A percentile compares a stretch with the other conserved stretches of the same genome.
phyloP scores from a whole-genome alignment of 2,329 filamentous ascomycete genomes.

The Penicillium sp. region DNA sequence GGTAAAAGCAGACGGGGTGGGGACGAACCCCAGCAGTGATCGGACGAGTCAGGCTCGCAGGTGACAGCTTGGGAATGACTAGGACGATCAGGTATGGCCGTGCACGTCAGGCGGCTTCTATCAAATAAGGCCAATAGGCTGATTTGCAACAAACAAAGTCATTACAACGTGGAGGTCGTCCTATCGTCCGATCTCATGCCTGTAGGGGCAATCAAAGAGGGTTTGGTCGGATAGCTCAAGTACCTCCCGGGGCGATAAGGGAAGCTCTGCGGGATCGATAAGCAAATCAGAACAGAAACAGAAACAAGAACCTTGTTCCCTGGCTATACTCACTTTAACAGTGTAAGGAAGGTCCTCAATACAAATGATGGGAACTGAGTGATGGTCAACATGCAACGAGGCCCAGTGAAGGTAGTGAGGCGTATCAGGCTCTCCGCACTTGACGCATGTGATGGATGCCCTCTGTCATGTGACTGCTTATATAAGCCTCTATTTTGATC shows the following conservation, averaged over 20 bases:
- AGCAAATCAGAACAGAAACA: constrained; percentile 15
- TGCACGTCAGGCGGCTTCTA: constrained; percentile 11
- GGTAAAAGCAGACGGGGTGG: constrained; percentile 5
- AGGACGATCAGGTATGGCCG: constrained; percentile 13
- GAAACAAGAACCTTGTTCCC: not conserved
- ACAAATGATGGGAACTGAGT: not conserved
- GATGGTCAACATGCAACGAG: not conserved
- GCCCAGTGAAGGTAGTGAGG: not conserved
- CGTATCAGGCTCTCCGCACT: constrained; percentile 3
- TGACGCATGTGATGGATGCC: constrained; percentile 2
- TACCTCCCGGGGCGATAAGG: constrained; percentile 13
- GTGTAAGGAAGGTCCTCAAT: not conserved
- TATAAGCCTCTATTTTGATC: not conserved
- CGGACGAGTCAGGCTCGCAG: constrained; percentile 15
- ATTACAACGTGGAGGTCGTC: constrained; percentile 10
- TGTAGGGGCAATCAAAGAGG: not conserved
- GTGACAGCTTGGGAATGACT: constrained; percentile 18
- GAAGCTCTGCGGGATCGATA: constrained; percentile 15
- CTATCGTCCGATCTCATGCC: constrained; percentile 1
- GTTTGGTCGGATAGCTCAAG: not conserved
- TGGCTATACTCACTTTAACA: not conserved
- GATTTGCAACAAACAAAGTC: constrained; percentile 12
- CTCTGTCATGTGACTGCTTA: constrained; percentile 5
- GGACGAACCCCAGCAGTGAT: constrained; percentile 5
- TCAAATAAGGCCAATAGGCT: constrained; percentile 4